Base-by-base conservation (phyloP, 2,329 filamentous ascomycete species). In the Colletotrichum gigasporum region DNA sequence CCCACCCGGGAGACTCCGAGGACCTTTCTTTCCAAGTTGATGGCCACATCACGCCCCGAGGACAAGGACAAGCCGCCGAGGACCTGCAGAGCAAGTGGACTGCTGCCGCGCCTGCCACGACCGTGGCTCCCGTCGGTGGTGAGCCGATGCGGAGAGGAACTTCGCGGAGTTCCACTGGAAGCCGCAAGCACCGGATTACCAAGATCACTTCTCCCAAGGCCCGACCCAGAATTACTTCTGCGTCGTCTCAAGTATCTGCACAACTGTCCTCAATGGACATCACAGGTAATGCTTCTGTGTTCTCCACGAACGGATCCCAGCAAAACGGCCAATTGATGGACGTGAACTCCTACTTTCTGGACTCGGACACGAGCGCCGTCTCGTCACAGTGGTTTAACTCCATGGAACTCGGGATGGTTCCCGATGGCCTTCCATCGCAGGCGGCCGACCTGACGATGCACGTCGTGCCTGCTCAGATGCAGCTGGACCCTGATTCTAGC, bases 381-480 rank as follows among this genome's bases (percentile, higher is more conserved):
- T 77, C 80, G 24, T 76, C 82, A 56, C 82, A 83, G 55, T 80
- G 85, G 77, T 85, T 83, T 74, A 78, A 85, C 69, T 72, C 76
- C 48, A 76, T 85, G 73, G 78, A 80, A 68, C 73, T 81, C 69
- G 79, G 77, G 65, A 73, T 85, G 68, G 71, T 76, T 61, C 68
- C 78, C 42, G 78, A 81, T 72, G 80, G 76, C 72, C 76, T 80
- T 65, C 75, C 71, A 72, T 86, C 78, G 71, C 74, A 72, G 67
- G 80, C 63, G 39, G 70, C 78, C 60, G 80, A 83, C 65, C 68
- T 84, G 59, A 76, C 78, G 52, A 76, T 86, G 71, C 85, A 87
- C 68, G 83, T 88, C 73, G 82, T 86, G 71, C 85, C 86, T 53
- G 77, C 82, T 54, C 83, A 87, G 68, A 84, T 87, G 77, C 81